A percentile compares a stretch with the other conserved stretches of the same genome.
These are phyloP conservation scores for Chlamydomonas sp. DNA, from an alignment of 139 green algal genomes.

Conservation along the genomic window DNA sequence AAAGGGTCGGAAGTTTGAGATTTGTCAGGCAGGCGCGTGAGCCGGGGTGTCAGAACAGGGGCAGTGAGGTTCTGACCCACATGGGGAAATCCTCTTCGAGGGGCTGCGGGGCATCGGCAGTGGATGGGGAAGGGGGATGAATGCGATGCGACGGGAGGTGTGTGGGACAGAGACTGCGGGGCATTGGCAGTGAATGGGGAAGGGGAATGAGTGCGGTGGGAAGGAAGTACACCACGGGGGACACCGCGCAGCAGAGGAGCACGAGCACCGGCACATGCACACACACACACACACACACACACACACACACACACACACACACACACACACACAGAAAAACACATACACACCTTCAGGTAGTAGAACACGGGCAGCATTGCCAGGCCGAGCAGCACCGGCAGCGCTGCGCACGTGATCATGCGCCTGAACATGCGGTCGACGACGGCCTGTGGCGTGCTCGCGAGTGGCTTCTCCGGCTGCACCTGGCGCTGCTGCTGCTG, in stretches of 20 bases:
- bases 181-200: too few species aligned
- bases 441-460: slow-evolving; percentile 22
- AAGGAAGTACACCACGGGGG: too few species aligned
- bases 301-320: not conserved
- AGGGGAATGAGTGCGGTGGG: too few species aligned
- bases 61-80: slow-evolving; percentile 4
- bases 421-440: slow-evolving; percentile 68
- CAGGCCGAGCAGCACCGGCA: slow-evolving; percentile 51
- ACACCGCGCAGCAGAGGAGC: too few species aligned
- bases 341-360: slow-evolving; percentile 63
- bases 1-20: too few species aligned
- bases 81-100: slow-evolving; percentile 4
- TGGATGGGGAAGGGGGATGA: too few species aligned
- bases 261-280: too few species aligned
- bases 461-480: not conserved
- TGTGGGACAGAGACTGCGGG: too few species aligned
- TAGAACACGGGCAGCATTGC: slow-evolving; percentile 62
- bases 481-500: not conserved
- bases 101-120: not conserved
- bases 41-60: slow-evolving; percentile 24
- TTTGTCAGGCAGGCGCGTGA: slow-evolving; percentile 75
- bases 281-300: too few species aligned
- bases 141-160: too few species aligned
- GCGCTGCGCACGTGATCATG: slow-evolving; percentile 51
- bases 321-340: too few species aligned